Evolutionary conservation across 352 stramenopile genomes (phyloP), one percentile per base, ranked within the genome.

Genomic region (Phytophthora foliorum): DNA sequence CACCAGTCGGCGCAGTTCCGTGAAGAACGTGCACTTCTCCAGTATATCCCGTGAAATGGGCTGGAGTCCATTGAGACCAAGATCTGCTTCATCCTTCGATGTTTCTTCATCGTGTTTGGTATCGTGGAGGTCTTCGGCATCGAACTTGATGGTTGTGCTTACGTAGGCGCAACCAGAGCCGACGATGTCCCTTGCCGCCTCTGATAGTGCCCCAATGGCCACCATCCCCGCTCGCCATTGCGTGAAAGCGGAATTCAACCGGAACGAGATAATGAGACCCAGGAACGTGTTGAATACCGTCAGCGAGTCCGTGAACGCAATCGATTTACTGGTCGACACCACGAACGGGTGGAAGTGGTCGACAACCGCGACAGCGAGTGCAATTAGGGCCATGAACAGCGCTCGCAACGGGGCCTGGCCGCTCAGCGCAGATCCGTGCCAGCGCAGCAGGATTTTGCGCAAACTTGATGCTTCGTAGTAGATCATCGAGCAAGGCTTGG

Each of bases 261-360:
- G 86, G 63, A 93, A 93, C 31, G 83, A 92, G 59, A 92, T 75
- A 21, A 79, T 88, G 60, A 93, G 81, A 4, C 83, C 86, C 10
- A 93, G 69, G 48, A 93, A 93, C 48, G 83, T 90, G 75, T 93
- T 93, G 73, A 93, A 92, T 14, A 93, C 86, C 38, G 83, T 89
- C 39, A 93, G 67, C 34, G 86, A 90, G 69, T 92, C 82, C 0
- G 86, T 80, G 52, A 91, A 93, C 24, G 86, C 86, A 14, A 81
- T 88, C 45, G 83, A 92, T 24, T 87, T 80, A 24, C 76, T 74
- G 19, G 86, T 90, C 6, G 75, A 57, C 49, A 86, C 77, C 19
- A 92, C 78, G 44, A 93, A 91, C 42, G 65, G 65, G 69, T 91
- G 68, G 24, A 76, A 70, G 27, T 84, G 52, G 66, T 93, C 89